A percentile compares a stretch with the other conserved stretches of the same genome.
Evolutionary conservation across 2,329 filamentous ascomycete species (phyloP).

Genomic region (Phaeosphaeria sp.): DNA sequence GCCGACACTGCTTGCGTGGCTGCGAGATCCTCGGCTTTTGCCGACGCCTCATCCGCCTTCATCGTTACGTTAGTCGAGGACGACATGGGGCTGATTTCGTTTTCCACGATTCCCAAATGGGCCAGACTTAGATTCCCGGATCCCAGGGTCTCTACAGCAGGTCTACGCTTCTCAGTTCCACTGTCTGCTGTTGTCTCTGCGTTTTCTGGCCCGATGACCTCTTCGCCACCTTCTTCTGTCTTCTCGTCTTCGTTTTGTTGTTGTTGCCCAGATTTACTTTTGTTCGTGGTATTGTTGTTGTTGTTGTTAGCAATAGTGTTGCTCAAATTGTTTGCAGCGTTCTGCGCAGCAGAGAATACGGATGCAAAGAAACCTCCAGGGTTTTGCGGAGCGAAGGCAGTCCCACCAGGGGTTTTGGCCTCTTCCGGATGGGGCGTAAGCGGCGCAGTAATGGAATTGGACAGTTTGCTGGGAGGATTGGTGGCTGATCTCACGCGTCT

Average conservation of each 20-base stretch:
- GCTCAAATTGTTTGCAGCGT: constrained; percentile 78
- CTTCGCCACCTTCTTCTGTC: constrained; percentile 45
- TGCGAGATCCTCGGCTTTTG: constrained; percentile 65
- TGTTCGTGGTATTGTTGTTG: too few relatives aligned
- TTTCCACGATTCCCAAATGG: constrained; percentile 79
- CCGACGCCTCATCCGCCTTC: constrained; percentile 59
- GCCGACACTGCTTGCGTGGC: constrained; percentile 67
- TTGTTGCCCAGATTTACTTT: constrained; percentile 55
- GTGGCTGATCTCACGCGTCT: constrained; percentile 67
- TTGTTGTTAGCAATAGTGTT: constrained; percentile 74
- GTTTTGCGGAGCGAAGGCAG: constrained; percentile 54
- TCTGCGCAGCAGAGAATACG: constrained; percentile 91
- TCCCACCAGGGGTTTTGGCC: constrained; percentile 64
- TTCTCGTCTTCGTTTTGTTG: constrained; percentile 38
- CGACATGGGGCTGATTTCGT: constrained; percentile 63
- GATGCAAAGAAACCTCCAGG: constrained; percentile 82
- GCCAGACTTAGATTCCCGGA: constrained; percentile 87
- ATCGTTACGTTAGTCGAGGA: constrained; percentile 64
- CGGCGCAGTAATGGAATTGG: constrained; percentile 70
- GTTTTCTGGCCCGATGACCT: constrained; percentile 49
- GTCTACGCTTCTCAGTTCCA: constrained; percentile 59
- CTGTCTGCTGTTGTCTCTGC: constrained; percentile 26
- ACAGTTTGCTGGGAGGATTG: constrained; percentile 80
- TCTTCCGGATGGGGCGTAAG: constrained; percentile 80
- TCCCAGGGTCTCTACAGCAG: constrained; percentile 87